Base-by-base conservation (phyloP, 169 alveolate genomes). In the Eimeria necatrix region DNA sequence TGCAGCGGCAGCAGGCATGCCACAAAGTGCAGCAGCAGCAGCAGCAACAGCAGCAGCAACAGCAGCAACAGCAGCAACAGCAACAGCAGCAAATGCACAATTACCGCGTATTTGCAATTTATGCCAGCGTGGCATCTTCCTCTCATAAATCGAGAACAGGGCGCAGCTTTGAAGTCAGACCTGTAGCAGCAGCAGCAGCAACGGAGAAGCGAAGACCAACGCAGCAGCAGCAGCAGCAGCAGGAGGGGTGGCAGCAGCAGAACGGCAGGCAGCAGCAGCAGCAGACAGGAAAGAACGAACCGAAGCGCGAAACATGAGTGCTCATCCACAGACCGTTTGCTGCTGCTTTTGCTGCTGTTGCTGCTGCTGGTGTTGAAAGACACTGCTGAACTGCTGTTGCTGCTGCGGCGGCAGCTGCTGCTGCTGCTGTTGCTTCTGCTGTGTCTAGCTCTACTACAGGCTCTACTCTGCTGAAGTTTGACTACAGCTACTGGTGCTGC, bases 31-130 rank as follows among this genome's bases (percentile, higher is more conserved):
- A 26, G 85, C 85, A 74, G 10, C 49, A 22, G 49, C 78, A 9
- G 78, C 48, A 68, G 78, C 78, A 68, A 12, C 78, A 10, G n/a
- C 71, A 60, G 71, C 22, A 9, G 9, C 22, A 68, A 6, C 48
- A n/a, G n/a, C n/a, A n/a, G n/a, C n/a, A n/a, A n/a, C n/a, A n/a
- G n/a, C n/a, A n/a, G n/a, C n/a, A 56, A 56, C 64, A 8, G 20
- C 64, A 14, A 8, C 8, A 14, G 14, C 64, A 56, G 64, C 64
- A 56, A 14, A 8, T 56, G 20, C 20, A 8, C 64, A 14, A 8
- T 32, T 74, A 74, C 85, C 20, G 85, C 85, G 85, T 74, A 74
- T 74, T 74, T 74, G 85, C 85, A 74, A 24, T 74, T 74, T 7
- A 56, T 26, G 56, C 85, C 85, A 6, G 85, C 85, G 59, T 74